phyloP scores from a whole-genome alignment of 2,329 filamentous ascomycete genomes.

The Verticillium nonalfalfae region DNA sequence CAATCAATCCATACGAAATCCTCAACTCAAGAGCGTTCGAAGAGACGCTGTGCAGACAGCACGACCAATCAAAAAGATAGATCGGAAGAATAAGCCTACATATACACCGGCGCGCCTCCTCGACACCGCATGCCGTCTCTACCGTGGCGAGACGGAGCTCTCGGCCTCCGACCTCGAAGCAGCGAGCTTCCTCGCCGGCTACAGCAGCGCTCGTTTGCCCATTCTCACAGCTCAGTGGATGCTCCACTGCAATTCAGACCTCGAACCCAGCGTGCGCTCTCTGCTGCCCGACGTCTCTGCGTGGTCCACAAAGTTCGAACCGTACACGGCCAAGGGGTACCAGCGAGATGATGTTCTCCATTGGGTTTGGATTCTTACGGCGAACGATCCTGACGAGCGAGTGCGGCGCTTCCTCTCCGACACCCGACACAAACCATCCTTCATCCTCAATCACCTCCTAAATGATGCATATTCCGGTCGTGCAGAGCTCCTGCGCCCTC shows the following conservation, averaged over 20 bases:
- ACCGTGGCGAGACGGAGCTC: neutral
- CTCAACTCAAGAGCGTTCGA: neutral
- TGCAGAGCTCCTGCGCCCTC: neutral
- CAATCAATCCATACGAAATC: neutral
- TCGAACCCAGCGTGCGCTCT: neutral
- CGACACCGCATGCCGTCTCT: neutral
- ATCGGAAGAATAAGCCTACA: neutral
- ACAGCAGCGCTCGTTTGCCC: neutral
- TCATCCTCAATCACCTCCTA: constrained; percentile 8
- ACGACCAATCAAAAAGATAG: neutral
- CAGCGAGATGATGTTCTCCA: neutral
- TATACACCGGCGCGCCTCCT: neutral
- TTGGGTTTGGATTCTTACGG: constrained; percentile 6
- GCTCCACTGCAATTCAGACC: neutral
- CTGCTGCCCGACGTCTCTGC: neutral
- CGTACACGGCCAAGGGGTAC: neutral
- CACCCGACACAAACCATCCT: constrained; percentile 4
- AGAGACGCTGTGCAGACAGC: neutral
- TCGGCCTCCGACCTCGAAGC: neutral
- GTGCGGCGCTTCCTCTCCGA: constrained; percentile 2
- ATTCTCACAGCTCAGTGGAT: constrained; percentile 7
- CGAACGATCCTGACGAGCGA: constrained; percentile 3
- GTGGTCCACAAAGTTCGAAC: neutral
- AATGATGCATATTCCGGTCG: neutral
- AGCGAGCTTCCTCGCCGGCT: neutral